These are phyloP conservation scores for Flaveria brownii DNA, from an alignment of 129 eudicot species.

Conservation along the genomic window DNA sequence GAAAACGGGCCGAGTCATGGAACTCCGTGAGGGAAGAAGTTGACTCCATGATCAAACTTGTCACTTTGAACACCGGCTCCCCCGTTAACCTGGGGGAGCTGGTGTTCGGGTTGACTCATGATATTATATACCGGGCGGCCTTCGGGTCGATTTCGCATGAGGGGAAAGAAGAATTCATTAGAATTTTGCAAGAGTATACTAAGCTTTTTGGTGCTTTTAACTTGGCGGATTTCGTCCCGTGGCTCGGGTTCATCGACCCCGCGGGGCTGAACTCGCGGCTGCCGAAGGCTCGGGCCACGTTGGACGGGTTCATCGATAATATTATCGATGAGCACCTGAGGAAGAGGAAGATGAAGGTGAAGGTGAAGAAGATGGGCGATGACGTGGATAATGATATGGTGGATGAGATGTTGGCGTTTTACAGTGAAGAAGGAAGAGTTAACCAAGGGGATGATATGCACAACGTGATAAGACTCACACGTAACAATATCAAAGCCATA, in stretches of 20 bases:
- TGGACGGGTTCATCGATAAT: slow-evolving; percentile 20
- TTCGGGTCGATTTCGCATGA: slow-evolving; percentile 21
- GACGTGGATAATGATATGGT: slow-evolving; percentile 12
- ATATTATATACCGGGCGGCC: slow-evolving; percentile 19
- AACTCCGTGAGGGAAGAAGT: slow-evolving; percentile 16
- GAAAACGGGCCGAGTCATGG: slow-evolving; percentile 29
- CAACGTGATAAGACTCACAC: slow-evolving; percentile 7
- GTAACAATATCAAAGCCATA: slow-evolving; percentile 22
- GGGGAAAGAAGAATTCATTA: slow-evolving; percentile 20
- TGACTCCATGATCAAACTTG: neutral
- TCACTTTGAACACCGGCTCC: neutral
- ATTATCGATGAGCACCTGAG: slow-evolving; percentile 19
- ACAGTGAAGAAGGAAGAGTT: neutral
- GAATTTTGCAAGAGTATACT: neutral
- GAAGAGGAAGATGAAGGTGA: neutral
- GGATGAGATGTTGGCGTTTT: slow-evolving; percentile 27
- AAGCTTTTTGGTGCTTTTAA: slow-evolving; percentile 23
- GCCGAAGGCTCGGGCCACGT: slow-evolving; percentile 4
- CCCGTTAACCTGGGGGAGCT: slow-evolving; percentile 12
- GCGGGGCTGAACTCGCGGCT: neutral
- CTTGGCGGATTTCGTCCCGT: slow-evolving; percentile 17
- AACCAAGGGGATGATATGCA: neutral
- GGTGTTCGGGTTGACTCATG: slow-evolving; percentile 5
- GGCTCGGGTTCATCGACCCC: neutral
- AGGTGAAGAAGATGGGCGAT: neutral